These are phyloP conservation scores for Circinella umbellata DNA, from an alignment of 371 early-diverging fungal genomes.

Conservation along the genomic window DNA sequence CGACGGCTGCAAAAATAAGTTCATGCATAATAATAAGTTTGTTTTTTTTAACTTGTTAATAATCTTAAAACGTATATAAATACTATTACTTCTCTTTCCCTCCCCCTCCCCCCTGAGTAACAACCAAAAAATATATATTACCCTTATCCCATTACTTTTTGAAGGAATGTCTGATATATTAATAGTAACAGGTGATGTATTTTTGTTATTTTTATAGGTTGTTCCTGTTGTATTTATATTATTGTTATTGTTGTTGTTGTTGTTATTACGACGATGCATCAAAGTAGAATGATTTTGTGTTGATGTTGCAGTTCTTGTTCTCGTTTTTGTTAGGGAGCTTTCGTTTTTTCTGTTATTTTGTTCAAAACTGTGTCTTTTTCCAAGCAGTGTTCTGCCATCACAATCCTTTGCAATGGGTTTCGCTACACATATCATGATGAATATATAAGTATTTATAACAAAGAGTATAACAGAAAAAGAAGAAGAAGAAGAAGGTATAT, in stretches of 20 bases:
- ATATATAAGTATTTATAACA: not conserved
- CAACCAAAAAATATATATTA: not conserved
- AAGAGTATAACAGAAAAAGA: not conserved
- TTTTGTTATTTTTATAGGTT: not conserved
- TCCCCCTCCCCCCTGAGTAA: not conserved
- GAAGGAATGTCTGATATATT: not conserved
- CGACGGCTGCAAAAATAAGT: slow-evolving; percentile 2
- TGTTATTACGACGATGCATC: not conserved
- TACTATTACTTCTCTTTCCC: not conserved
- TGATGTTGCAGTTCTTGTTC: not conserved
- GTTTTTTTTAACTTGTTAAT: not conserved
- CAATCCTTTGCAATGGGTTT: slow-evolving; percentile 7
- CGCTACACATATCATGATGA: not conserved
- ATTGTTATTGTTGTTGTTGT: not conserved
- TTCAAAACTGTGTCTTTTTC: slow-evolving; percentile 6
- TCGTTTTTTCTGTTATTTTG: slow-evolving; percentile 1
- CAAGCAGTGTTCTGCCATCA: slow-evolving; percentile 7
- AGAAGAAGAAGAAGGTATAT: not conserved
- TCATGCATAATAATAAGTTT: not conserved
- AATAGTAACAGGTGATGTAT: not conserved
- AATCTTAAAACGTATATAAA: not conserved
- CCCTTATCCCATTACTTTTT: slow-evolving; percentile 8
- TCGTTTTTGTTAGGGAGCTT: not conserved
- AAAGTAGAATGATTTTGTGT: not conserved
- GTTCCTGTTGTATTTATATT: not conserved